Evolutionary conservation across 176 grass and related monocot genomes (phyloP), one percentile per base, ranked within the genome.

Genomic region (Aegilops longissima): DNA sequence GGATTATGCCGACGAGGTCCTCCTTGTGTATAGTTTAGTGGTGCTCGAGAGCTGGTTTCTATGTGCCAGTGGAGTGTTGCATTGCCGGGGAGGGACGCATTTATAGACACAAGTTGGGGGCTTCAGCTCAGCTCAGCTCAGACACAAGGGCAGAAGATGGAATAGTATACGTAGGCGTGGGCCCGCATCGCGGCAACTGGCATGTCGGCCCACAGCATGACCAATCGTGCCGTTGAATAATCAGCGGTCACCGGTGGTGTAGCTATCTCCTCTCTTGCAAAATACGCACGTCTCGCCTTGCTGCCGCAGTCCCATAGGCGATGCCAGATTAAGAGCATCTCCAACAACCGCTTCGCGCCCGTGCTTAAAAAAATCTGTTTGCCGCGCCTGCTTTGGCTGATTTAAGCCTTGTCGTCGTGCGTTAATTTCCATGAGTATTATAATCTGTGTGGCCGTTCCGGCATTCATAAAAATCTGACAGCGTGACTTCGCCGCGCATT

Each of bases 21-120:
- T 31, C 47, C 12, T 78, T 34, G 1, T 8, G 38, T 31, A 76
- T 17, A 63, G 34, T 70, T 34, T 30, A 36, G 83, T 82, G 88
- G 62, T n/a, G 64, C 30, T 86, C 8, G 29, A 75, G 59, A 81
- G 68, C 59, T 81, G 18, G 76, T 68, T 40, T 66, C 77, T 58
- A 4, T 39, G 77, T 85, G 61, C 45, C 10, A 80, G 12, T 39
- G 87, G 61, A 38, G 80, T 73, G 80, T 8, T 80, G n/a, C 61
- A 73, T 66, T 69, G 12, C 17, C 23, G 69, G 51, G 51, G 5
- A 18, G 66, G 34, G 79, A 20, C 6, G 54, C n/a, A 83, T 90
- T 58, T 90, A 86, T 86, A 86, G 79, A 1, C 84, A 24, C 21
- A 44, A 44, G 29, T 23, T 73, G 42, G 21, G 34, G 5, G 17